Evolutionary conservation across 2,329 filamentous ascomycete species (phyloP).

Genomic region (Cladosporium sp.): DNA sequence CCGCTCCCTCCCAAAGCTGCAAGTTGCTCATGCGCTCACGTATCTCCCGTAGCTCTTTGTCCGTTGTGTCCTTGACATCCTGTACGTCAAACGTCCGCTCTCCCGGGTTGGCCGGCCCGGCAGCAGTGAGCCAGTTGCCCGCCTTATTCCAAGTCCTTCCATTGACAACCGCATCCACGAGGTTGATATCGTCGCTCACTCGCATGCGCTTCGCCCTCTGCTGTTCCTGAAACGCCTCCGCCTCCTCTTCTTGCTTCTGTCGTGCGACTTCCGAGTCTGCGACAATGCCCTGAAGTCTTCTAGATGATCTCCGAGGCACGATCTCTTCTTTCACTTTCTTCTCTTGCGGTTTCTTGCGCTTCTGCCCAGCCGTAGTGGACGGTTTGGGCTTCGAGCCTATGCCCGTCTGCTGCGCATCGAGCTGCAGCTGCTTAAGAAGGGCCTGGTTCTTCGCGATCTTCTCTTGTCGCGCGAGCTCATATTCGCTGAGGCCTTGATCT

Average conservation of each 20-base stretch:
- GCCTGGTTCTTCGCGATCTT: conserved; percentile 85
- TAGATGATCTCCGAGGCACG: conserved; percentile 54
- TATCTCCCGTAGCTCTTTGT: conserved; percentile 67
- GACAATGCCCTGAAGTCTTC: conserved; percentile 55
- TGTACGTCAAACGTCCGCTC: conserved; percentile 80
- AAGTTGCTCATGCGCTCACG: conserved; percentile 71
- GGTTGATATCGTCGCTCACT: conserved; percentile 60
- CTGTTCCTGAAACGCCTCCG: conserved; percentile 50
- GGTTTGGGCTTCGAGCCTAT: conserved; percentile 51
- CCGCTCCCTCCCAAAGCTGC: conserved; percentile 75
- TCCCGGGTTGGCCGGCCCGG: conserved; percentile 72
- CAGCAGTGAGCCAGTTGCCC: conserved; percentile 58
- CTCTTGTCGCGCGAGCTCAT: conserved; percentile 75
- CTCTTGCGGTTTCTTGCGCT: conserved; percentile 33
- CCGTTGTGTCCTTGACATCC: conserved; percentile 70
- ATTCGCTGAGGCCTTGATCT: conserved; percentile 61
- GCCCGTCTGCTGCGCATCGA: conserved; percentile 62
- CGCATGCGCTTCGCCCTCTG: conserved; percentile 58
- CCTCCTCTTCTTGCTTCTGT: conserved; percentile 61
- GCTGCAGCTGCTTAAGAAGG: conserved; percentile 69
- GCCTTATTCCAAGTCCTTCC: conserved; percentile 65
- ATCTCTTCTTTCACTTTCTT: conserved; percentile 54
- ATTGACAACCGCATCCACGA: conserved; percentile 72
- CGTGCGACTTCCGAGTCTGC: conserved; percentile 63
- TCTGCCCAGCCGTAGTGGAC: conserved; percentile 35